Evolutionary conservation across 2,329 filamentous ascomycete species (phyloP), one percentile per base, ranked within the genome.

Genomic region (Lasiodiplodia gonubiensis): DNA sequence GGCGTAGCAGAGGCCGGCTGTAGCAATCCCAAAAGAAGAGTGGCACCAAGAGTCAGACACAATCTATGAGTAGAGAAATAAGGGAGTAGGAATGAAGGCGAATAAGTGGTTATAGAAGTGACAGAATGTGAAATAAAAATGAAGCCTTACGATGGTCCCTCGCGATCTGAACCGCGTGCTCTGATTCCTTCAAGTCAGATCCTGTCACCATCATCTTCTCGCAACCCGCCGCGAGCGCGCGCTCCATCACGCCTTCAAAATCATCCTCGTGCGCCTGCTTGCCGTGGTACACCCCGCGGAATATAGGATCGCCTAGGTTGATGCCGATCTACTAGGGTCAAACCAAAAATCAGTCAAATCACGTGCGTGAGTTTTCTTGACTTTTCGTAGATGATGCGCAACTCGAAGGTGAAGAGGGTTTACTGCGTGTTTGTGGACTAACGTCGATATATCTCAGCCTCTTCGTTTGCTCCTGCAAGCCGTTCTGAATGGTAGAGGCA

Each of bases 221-320:
- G 76, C 94, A 97, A 48, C 95, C 94, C 2, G 91, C 89, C 70
- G 92, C 87, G 18, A 86, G 80, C 3, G 93, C 93, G 70, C 95
- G 87, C 70, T 90, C 84, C n/a, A 99, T 82, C 30, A 99, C 92
- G 70, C 89, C 90, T 33, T 84, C 78, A 18, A 94, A 86, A 76
- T 96, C 92, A 73, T 92, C 85, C 12, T 89, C 86, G 73, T 96
- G 93, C 30, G 83, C 83, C 74, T 92, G 85, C 69, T 89, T 93
- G 74, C 92, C 92, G 75, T 96, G 90, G 76, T 98, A 96, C 51
- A 87, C 80, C 61, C 95, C 95, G 55, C 88, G 87, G 79, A 94
- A 99, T 68, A 97, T 92, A 64, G 92, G 92, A 75, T 99, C 95
- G 64, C 94, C 92, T 66, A 99, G 86, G 79, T 99, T 99, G 84